phyloP scores from a whole-genome alignment of 495 filamentous ascomycete species.

The Trichoderma virens region DNA sequence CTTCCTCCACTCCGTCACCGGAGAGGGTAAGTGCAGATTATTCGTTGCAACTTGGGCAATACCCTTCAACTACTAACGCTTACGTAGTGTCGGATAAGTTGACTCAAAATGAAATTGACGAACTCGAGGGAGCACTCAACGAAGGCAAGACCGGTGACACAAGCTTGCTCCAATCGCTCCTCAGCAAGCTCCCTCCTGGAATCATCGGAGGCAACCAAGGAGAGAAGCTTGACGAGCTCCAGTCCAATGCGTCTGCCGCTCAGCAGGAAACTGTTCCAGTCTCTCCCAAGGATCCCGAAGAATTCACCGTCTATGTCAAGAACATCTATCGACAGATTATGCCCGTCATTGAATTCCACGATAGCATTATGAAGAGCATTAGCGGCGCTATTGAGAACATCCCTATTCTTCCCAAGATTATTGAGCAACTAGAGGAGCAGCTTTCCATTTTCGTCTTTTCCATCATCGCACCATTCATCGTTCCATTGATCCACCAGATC shows the following conservation, averaged over 20 bases:
- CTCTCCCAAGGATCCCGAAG: slow-evolving; percentile 66
- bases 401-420: slow-evolving; percentile 66
- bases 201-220: slow-evolving; percentile 57
- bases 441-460: slow-evolving; percentile 81
- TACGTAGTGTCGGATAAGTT: slow-evolving; percentile 69
- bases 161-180: slow-evolving; percentile 64
- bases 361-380: slow-evolving; percentile 73
- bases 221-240: slow-evolving; percentile 55
- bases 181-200: slow-evolving; percentile 69
- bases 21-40: slow-evolving; percentile 44
- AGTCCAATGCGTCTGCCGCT: slow-evolving; percentile 57
- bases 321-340: slow-evolving; percentile 67
- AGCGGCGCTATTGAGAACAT: slow-evolving; percentile 69
- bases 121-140: slow-evolving; percentile 67
- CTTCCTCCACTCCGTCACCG: slow-evolving; percentile 76
- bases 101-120: slow-evolving; percentile 76
- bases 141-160: slow-evolving; percentile 47
- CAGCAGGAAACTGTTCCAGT: slow-evolving; percentile 58
- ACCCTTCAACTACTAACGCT: background rate
- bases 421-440: slow-evolving; percentile 72
- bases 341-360: slow-evolving; percentile 81
- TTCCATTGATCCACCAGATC: slow-evolving; percentile 78
- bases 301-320: slow-evolving; percentile 59
- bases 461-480: slow-evolving; percentile 73
- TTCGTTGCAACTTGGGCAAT: too few relatives aligned